Evolutionary conservation across 495 filamentous ascomycete genomes (phyloP), one percentile per base, ranked within the genome.

Genomic region (Aspergillus nanangensis): DNA sequence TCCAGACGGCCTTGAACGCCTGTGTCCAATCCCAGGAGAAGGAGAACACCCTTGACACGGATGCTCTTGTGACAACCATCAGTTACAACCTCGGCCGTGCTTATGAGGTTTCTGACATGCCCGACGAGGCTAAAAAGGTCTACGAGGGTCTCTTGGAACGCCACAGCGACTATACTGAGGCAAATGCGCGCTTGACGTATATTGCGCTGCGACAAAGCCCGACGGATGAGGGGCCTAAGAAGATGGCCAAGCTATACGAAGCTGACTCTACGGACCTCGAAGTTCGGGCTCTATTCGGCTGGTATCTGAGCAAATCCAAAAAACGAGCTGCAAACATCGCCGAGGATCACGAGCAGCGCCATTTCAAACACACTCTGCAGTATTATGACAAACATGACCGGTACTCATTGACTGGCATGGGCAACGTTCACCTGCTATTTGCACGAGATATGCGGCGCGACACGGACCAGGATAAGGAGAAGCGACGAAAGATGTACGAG

Each of bases 1-100:
- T 96, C 62, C 87, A 98, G 61, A 78, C 83, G 1, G 93, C 90
- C 1, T 71, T 97, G 23, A 86, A 82, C 47, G 83, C 89, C n/a
- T 95, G 92, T 58, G 79, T 90, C 15, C 80, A 83, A 48, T 81
- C 84, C 34, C 62, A 82, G 14, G 82, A 77, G 50, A 82, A 83
- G 53, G 60, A 65, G 20, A 42, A 57, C 18, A 77, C 78, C 3
- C 64, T 79, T n/a, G 91, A 96, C 57, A 86, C 81, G 1, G 93
- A 97, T 60, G 88, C 90, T 2, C 76, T 98, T 4, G 82, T 96
- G 20, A 95, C 90, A 0, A 95, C 89, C 4, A 90, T 98, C 55
- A 90, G 86, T 51, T 98, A 90, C 69, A 98, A 97, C 60, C 81
- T 98, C 21, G 93, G 86, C n/a, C 79, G 93, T n/a, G 92, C 89